These are phyloP conservation scores for Fusarium buharicum DNA, from an alignment of 2,329 filamentous ascomycete species.

Conservation along the genomic window DNA sequence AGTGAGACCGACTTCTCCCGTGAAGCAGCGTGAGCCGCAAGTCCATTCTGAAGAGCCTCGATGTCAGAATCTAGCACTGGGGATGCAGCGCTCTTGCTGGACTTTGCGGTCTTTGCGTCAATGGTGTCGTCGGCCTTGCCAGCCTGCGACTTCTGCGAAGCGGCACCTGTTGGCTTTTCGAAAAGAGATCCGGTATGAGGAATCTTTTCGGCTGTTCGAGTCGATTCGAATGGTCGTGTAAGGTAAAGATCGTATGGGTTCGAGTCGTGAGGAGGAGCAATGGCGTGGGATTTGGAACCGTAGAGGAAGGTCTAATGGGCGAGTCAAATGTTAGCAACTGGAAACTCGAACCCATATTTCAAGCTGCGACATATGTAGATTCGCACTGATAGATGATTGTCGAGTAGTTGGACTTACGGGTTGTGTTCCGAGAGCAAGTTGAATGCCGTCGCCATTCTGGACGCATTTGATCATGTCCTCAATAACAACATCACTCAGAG, in stretches of 20 bases:
- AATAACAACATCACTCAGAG: conserved; percentile 67
- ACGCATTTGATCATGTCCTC: conserved; percentile 71
- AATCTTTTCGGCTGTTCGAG: conserved; percentile 59
- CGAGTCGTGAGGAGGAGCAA: conserved; percentile 57
- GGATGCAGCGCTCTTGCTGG: conserved; percentile 51
- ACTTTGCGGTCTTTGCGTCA: conserved; percentile 46
- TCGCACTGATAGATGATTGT: neutral
- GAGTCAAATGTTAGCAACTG: conserved; percentile 28
- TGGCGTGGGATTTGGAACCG: conserved; percentile 60
- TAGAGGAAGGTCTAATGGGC: conserved; percentile 62
- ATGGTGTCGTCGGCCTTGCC: conserved; percentile 48
- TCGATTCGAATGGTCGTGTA: conserved; percentile 61
- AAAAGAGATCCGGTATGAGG: conserved; percentile 64
- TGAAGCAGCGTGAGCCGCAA: conserved; percentile 51
- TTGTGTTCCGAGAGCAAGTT: conserved; percentile 66
- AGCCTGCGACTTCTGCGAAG: conserved; percentile 40
- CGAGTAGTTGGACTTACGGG: conserved; percentile 62
- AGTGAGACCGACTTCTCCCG: conserved; percentile 50
- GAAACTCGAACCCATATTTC: conserved; percentile 1
- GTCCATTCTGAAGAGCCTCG: conserved; percentile 58
- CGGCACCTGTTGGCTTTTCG: conserved; percentile 51
- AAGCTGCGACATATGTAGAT: neutral
- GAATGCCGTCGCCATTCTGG: conserved; percentile 65
- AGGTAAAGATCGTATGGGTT: conserved; percentile 67
- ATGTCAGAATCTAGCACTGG: conserved; percentile 62